Evolutionary conservation across 345 rosid species (phyloP).

Genomic region (Sisymbrium irio): DNA sequence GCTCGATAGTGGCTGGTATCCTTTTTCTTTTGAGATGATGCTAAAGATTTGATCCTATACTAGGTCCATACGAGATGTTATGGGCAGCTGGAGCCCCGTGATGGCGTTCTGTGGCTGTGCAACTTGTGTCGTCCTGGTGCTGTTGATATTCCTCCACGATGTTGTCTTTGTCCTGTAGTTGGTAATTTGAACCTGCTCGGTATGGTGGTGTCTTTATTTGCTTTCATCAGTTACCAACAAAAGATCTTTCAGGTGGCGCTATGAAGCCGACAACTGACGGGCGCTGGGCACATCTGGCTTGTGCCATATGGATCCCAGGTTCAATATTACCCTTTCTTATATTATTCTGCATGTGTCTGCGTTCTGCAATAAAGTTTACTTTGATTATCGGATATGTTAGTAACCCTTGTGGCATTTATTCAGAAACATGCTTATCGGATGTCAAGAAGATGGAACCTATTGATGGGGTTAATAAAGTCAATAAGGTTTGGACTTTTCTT

Average conservation of each 20-base stretch:
- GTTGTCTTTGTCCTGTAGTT: constrained; percentile 95
- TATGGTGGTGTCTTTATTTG: constrained; percentile 20
- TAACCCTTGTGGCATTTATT: constrained; percentile 27
- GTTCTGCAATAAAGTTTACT: constrained; percentile 23
- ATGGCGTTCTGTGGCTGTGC: constrained; percentile 90
- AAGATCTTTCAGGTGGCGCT: constrained; percentile 69
- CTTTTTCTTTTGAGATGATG: constrained; percentile 9
- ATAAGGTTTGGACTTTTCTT: constrained; percentile 47
- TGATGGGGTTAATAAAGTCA: constrained; percentile 78
- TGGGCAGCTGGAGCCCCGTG: constrained; percentile 86
- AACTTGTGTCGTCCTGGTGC: constrained; percentile 90
- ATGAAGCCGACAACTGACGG: constrained; percentile 98
- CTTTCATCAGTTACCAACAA: constrained; percentile 24
- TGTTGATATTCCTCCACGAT: constrained; percentile 70
- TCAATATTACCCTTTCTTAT: constrained; percentile 27
- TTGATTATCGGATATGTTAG: constrained; percentile 5
- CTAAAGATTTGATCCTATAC: constrained; percentile 16
- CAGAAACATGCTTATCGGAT: constrained; percentile 95
- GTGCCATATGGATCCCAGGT: constrained; percentile 99
- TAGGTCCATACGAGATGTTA: constrained; percentile 99
- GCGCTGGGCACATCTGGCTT: constrained; percentile 97
- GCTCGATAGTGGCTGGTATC: constrained; percentile 1
- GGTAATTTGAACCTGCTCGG: constrained; percentile 41
- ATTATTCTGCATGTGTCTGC: not conserved
- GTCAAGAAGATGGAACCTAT: constrained; percentile 98